Conservation (phyloP, 1,284 basidiomycete species). For the Apiotrichum veenhuisii region DNA sequence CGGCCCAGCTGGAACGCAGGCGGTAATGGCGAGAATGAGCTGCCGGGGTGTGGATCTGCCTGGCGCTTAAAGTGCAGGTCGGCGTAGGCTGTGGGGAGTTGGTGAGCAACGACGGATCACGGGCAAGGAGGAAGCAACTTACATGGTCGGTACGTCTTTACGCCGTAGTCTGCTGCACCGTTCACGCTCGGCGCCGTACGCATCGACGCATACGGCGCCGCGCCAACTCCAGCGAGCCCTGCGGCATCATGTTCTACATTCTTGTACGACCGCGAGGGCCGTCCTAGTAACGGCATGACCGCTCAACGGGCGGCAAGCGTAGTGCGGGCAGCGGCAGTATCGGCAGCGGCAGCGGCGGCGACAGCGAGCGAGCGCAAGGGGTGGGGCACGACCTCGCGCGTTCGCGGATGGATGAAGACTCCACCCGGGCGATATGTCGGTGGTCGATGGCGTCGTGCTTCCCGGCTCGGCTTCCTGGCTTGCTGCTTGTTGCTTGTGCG, state of each 20-base stretch:
- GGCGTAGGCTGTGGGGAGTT: conserved; percentile 17
- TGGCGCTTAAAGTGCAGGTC: conserved; percentile 40
- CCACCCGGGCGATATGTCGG: no score
- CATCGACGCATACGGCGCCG: conserved; percentile 18
- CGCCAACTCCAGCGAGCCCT: conserved; percentile 31
- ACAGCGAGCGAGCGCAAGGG: neutral
- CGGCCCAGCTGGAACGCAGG: conserved; percentile 36
- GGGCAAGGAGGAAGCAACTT: conserved; percentile 7
- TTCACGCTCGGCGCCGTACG: conserved; percentile 1
- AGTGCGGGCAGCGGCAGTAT: neutral
- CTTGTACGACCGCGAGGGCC: conserved; percentile 44
- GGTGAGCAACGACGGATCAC: neutral
- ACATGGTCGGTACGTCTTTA: conserved; percentile 47
- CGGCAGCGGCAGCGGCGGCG: neutral
- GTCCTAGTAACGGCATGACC: conserved; percentile 20
- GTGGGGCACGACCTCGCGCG: neutral
- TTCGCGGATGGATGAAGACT: no score
- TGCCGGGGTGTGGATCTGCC: conserved; percentile 36
- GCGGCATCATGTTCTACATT: conserved; percentile 37
- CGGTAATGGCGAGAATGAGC: conserved; percentile 38
- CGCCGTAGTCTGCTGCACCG: conserved; percentile 21
- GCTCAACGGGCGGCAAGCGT: no score
- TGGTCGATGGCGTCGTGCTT: no score
- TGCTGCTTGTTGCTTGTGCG: no score
- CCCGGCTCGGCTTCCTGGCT: no score